phyloP scores from a whole-genome alignment of 2,329 filamentous ascomycete genomes.

The Sporothrix mexicana region DNA sequence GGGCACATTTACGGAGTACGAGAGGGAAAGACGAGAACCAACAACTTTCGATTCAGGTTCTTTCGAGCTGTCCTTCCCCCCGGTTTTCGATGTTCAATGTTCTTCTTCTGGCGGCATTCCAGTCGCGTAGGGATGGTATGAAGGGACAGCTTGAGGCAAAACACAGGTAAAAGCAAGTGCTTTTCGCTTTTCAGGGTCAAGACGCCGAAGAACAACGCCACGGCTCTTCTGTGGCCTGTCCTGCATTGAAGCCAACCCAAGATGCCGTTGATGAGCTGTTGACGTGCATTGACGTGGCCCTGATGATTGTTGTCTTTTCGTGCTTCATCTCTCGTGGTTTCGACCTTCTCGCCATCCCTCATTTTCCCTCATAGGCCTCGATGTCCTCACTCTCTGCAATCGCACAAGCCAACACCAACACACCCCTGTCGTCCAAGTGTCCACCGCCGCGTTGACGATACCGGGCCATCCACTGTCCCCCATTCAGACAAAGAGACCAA shows the following conservation, averaged over 20 bases:
- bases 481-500: not conserved
- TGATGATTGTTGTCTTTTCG: not conserved
- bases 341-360: not conserved
- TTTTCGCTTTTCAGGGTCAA: no score
- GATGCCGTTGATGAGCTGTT: not conserved
- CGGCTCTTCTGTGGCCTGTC: not conserved
- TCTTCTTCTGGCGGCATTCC: conserved; percentile 17
- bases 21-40: not conserved
- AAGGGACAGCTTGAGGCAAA: conserved; percentile 23
- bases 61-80: not conserved
- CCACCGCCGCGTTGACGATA: conserved; percentile 22
- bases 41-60: not conserved
- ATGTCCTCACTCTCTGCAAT: not conserved
- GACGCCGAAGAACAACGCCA: no score
- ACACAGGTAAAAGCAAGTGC: not conserved
- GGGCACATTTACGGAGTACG: not conserved
- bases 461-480: not conserved
- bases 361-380: not conserved
- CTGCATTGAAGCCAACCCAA: not conserved
- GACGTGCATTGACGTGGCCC: not conserved
- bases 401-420: not conserved
- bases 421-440: conserved; percentile 13
- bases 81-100: no score
- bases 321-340: not conserved
- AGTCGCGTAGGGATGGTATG: conserved; percentile 23